phyloP scores from a whole-genome alignment of 1,284 basidiomycete genomes.

The Ceratobasidium sp. region DNA sequence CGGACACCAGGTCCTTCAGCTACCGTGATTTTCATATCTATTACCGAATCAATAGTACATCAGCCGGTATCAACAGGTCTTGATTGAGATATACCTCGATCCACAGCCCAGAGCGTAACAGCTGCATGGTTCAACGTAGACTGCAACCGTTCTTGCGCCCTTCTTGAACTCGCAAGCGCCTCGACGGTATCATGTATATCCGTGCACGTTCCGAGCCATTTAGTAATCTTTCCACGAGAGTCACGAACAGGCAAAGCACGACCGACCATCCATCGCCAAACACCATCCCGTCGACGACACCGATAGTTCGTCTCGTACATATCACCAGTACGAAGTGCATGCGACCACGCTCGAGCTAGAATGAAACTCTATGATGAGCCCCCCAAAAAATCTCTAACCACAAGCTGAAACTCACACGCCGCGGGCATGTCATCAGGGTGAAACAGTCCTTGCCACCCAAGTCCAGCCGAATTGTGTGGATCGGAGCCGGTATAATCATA shows the following conservation, averaged over 20 bases:
- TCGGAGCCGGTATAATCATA: slow-evolving; percentile 40
- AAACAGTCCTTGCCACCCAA: slow-evolving; percentile 40
- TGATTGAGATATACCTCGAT: neutral
- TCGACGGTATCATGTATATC: slow-evolving; percentile 44
- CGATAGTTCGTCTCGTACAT: slow-evolving; percentile 44
- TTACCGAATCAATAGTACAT: neutral
- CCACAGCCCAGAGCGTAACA: slow-evolving; percentile 40
- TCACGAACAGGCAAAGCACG: slow-evolving; percentile 40
- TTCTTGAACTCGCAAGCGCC: slow-evolving; percentile 31
- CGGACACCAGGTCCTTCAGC: slow-evolving; percentile 42
- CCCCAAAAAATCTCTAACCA: neutral
- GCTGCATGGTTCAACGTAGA: slow-evolving; percentile 41
- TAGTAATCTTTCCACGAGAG: slow-evolving; percentile 16
- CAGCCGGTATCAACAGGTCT: neutral
- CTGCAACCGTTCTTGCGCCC: slow-evolving; percentile 31
- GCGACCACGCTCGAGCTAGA: slow-evolving; percentile 33
- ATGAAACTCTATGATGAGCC: too few species aligned
- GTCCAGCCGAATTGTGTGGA: slow-evolving; percentile 37
- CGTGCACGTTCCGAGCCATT: slow-evolving; percentile 44
- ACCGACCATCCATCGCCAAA: slow-evolving; percentile 44
- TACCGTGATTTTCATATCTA: slow-evolving; percentile 40
- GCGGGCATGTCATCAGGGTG: slow-evolving; percentile 40
- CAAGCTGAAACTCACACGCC: slow-evolving; percentile 6
- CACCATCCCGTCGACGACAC: slow-evolving; percentile 36
- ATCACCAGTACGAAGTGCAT: slow-evolving; percentile 32